Evolutionary conservation across 495 filamentous ascomycete species (phyloP), one percentile per base, ranked within the genome.

Genomic region (Podospora didyma): DNA sequence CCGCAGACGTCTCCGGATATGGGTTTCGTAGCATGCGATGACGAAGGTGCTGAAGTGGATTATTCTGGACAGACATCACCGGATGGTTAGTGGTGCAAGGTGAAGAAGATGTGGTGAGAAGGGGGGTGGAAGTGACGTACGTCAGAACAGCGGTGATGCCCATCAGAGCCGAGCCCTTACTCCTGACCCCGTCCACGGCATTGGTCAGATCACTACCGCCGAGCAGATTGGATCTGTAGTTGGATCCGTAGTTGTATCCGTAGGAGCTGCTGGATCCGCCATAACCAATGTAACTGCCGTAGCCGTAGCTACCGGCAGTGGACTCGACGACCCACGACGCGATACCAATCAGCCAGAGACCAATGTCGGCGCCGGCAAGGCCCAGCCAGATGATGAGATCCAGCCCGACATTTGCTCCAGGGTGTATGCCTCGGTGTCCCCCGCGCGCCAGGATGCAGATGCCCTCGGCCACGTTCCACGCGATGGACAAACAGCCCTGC

Each of bases 331-430:
- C 12, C 2, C 1, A 7, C 14, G 47, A 35, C 3, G 46, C 54
- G 48, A 57, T 9, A 7, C 54, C 54, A 3, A 52, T 0, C 17
- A 58, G 11, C 23, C 23, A 44, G 16, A 54, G 37, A 7, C 37
- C 1, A 2, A 51, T 11, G 5, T 46, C 50, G 46, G 44, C 42
- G 19, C 9, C 34, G 3, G 49, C 20, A 6, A 57, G 26, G 20
- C 20, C 53, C 14, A 61, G 54, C 59, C 59, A 61, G 24, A 61
- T 17, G 22, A 61, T 22, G n/a, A 61, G 59, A 26, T 61, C 59
- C 14, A 61, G 22, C 14, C 45, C 59, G 16, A 61, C 59, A 46
- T 48, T 54, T 45, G 54, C 54, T 26, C 59, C 59, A 4, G 59
- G 59, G 54, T 61, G 59, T 14, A 61, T 57, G 17, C 59, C 59